Base-by-base conservation (phyloP, 805 yeast species). In the Zygoascus flipseniorum region DNA sequence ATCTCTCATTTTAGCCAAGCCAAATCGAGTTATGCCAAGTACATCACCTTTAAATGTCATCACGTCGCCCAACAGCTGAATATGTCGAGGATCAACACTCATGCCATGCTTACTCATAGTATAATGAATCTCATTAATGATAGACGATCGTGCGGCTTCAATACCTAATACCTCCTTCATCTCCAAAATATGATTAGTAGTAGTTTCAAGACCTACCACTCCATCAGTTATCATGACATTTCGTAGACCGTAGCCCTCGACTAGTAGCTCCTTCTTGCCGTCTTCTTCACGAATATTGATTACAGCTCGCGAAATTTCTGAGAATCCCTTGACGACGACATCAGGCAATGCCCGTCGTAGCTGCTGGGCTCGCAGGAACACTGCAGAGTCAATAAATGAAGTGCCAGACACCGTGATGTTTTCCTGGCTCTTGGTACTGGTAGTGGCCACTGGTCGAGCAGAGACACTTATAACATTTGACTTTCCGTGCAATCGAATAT, bases 51-150 rank as follows among this genome's bases (percentile, higher is more conserved):
- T 93, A 70, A 88, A 93, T 0, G 98, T 89, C 99, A 93, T 93
- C 49, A 93, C 98, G 70, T 93, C 99, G 59, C 99, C 99, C 58
- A 93, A 74, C 47, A 93, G 75, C 73, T 93, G 98, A 68, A 95
- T 90, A 70, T 93, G 99, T 76, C 99, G 96, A 56, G 98, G 99
- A 76, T 93, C 99, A 49, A 93, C 97, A 69, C 96, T 88, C 99
- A 93, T 93, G 72, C 99, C 99, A 76, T 93, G 99, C 71, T 89
- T 89, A 67, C 96, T 83, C 99, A 93, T 93, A 52, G 99, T 93
- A 67, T 89, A 89, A 66, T 87, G 96, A 69, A 93, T 93, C 74
- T 93, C 99, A 58, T 82, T 82, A 66, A 93, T 86, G 67, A 93
- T 93, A 61, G 96, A 85, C 0, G 89, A 74, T 68, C 99, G 79